phyloP scores from a whole-genome alignment of 139 green algal species.

The Volvox africanus region DNA sequence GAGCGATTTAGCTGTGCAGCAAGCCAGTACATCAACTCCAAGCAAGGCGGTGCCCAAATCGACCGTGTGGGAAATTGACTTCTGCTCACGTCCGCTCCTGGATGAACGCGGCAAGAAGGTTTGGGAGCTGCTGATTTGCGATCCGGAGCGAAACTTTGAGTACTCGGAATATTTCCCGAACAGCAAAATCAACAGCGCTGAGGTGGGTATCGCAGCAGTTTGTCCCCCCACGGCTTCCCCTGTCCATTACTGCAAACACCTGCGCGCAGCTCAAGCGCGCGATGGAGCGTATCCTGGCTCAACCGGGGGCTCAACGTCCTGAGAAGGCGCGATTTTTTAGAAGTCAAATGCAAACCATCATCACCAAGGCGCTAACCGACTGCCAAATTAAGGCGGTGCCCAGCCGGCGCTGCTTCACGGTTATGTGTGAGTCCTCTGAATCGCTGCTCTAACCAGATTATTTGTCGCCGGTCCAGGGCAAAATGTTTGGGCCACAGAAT shows the following conservation, averaged over 20 bases:
- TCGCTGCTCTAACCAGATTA: too few relatives aligned
- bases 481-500: too few relatives aligned
- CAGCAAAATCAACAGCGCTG: slow-evolving; percentile 97
- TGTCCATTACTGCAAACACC: neutral
- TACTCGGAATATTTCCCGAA: slow-evolving; percentile 97
- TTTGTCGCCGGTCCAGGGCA: too few relatives aligned
- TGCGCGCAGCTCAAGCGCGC: slow-evolving; percentile 81
- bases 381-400: slow-evolving; percentile 90
- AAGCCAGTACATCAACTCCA: slow-evolving; percentile 19
- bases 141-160: slow-evolving; percentile 86
- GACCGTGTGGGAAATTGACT: slow-evolving; percentile 95
- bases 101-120: slow-evolving; percentile 98
- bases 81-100: slow-evolving; percentile 95
- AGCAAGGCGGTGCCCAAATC: slow-evolving; percentile 51
- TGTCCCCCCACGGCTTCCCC: neutral
- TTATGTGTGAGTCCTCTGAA: slow-evolving; percentile 80
- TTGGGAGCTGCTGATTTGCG: slow-evolving; percentile 97
- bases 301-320: slow-evolving; percentile 78
- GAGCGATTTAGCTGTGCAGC: slow-evolving; percentile 6
- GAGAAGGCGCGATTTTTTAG: slow-evolving; percentile 92
- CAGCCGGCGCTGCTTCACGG: slow-evolving; percentile 91
- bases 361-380: slow-evolving; percentile 92
- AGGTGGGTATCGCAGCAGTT: slow-evolving; percentile 67
- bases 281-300: slow-evolving; percentile 80
- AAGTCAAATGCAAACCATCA: slow-evolving; percentile 99